Evolutionary conservation across 2,329 filamentous ascomycete species (phyloP).

Genomic region (Cordyceps tenuipes): DNA sequence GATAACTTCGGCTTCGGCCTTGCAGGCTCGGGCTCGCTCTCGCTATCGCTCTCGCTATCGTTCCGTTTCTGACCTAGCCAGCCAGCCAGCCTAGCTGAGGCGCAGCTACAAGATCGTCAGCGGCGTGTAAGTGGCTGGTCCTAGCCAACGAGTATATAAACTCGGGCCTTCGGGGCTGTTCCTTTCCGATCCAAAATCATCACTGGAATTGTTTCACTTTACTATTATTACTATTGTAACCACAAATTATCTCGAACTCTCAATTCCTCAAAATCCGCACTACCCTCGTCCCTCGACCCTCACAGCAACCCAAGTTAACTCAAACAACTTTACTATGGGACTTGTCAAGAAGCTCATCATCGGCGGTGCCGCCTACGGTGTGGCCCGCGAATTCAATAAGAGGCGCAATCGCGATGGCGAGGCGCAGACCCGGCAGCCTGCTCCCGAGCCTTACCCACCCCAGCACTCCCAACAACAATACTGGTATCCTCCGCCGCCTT

Average conservation of each 20-base stretch:
- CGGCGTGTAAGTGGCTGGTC: neutral
- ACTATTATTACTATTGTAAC: neutral
- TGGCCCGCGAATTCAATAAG: slow-evolving; percentile 19
- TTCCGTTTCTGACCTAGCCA: neutral
- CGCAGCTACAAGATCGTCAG: neutral
- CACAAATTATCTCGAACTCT: neutral
- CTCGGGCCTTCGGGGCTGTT: neutral
- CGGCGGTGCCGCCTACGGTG: slow-evolving; percentile 21
- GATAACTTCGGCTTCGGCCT: neutral
- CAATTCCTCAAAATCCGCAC: neutral
- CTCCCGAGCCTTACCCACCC: neutral
- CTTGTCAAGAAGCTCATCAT: slow-evolving; percentile 14
- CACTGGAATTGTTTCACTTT: too few species aligned
- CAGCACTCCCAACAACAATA: neutral
- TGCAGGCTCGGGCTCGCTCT: neutral
- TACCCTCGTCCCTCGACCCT: neutral
- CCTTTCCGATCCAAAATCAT: neutral
- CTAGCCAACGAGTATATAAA: neutral
- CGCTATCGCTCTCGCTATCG: slow-evolving; percentile 6
- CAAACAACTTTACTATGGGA: neutral
- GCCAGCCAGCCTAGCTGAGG: neutral
- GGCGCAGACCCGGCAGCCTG: neutral
- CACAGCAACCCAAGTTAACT: neutral
- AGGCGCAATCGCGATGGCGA: slow-evolving; percentile 21
- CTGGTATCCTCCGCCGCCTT: neutral